Percentiles rank a stretch among this genome's conserved stretches.
These are phyloP conservation scores for Aspergillus intermedius DNA, from an alignment of 2,329 filamentous ascomycete genomes.

Conservation along the genomic window DNA sequence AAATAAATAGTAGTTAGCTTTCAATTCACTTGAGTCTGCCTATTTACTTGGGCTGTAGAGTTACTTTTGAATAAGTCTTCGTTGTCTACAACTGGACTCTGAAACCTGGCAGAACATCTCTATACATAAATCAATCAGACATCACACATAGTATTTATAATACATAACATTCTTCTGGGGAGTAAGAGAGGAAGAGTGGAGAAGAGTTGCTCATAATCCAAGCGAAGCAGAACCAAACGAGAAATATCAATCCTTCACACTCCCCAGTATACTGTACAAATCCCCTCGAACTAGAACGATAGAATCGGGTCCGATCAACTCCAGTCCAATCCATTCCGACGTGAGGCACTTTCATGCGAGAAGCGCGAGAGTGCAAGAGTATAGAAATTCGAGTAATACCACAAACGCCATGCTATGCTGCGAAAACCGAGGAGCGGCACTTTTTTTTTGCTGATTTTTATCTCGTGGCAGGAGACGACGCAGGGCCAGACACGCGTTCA, in stretches of 20 bases:
- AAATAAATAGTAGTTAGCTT: too few relatives aligned
- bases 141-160: slow-evolving; percentile 7
- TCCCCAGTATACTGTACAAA: slow-evolving; percentile 1
- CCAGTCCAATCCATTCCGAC: neutral
- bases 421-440: slow-evolving; percentile 18
- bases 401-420: slow-evolving; percentile 39
- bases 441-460: neutral
- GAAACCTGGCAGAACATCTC: neutral
- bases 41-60: too few relatives aligned
- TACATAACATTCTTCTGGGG: slow-evolving; percentile 11
- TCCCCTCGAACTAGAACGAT: neutral
- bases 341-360: neutral
- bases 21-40: too few relatives aligned
- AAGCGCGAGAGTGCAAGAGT: neutral
- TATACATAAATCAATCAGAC: neutral
- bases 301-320: neutral
- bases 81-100: too few relatives aligned
- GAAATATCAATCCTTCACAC: neutral
- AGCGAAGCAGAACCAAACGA: slow-evolving; percentile 5
- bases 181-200: slow-evolving; percentile 12
- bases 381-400: slow-evolving; percentile 14
- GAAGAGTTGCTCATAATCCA: slow-evolving; percentile 9
- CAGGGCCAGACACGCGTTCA: neutral
- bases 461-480: slow-evolving; percentile 3
- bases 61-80: too few relatives aligned